Percentiles rank a stretch among this genome's conserved stretches.
Evolutionary conservation across 139 green algal species (phyloP).

Genomic region (Auxenochlorella pyrenoidosa): DNA sequence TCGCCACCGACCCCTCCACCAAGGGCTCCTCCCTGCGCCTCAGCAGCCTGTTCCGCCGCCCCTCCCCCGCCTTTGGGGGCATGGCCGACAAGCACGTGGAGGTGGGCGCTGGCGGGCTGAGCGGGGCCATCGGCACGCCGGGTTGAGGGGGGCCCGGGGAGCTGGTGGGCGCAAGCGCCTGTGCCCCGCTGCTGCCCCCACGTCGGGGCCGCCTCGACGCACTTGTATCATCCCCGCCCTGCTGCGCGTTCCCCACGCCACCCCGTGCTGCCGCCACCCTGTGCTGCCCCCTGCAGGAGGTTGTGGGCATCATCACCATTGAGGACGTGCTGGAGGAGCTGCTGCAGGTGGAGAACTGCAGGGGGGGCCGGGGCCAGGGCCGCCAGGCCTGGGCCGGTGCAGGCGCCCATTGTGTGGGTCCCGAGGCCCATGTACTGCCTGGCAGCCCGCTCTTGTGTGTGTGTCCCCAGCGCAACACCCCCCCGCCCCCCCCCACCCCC

Average conservation of each 20-base stretch:
- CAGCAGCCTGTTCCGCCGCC: background rate
- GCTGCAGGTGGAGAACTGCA: background rate
- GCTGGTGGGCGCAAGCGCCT: too few relatives aligned
- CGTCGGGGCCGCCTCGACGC: too few relatives aligned
- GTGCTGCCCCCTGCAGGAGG: constrained; percentile 16
- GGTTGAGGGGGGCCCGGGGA: too few relatives aligned
- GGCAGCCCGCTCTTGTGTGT: too few relatives aligned
- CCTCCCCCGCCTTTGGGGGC: background rate
- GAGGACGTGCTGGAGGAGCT: constrained; percentile 21
- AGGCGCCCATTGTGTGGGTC: background rate
- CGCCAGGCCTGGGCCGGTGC: background rate
- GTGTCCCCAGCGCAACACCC: too few relatives aligned
- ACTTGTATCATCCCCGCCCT: too few relatives aligned
- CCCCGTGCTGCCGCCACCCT: too few relatives aligned
- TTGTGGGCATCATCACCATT: constrained; percentile 25
- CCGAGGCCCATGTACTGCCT: background rate
- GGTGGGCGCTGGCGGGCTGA: background rate
- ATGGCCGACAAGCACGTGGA: background rate
- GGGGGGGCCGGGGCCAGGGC: too few relatives aligned
- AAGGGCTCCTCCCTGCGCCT: background rate
- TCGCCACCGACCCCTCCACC: background rate
- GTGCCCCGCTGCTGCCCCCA: too few relatives aligned
- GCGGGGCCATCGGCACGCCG: too few relatives aligned
- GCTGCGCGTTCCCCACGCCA: too few relatives aligned
- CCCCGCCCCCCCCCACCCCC: too few relatives aligned